Base-by-base conservation (phyloP, 345 rosid species). In the Luvunga scandens region DNA sequence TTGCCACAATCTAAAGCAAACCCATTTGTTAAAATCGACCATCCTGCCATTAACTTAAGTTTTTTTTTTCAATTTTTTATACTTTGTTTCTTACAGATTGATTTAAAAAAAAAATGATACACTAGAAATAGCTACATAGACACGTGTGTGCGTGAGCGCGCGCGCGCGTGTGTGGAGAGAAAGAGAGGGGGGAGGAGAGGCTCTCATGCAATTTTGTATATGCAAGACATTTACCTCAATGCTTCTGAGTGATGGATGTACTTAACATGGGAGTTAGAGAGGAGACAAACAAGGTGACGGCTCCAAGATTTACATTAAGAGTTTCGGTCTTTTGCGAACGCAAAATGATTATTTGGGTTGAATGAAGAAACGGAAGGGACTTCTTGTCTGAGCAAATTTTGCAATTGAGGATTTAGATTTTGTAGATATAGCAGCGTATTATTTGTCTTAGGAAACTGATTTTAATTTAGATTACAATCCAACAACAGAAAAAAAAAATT, bases 1-100 rank as follows among this genome's bases (percentile, higher is more conserved):
- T 72, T 73, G 24, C 36, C 75, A 82, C 79, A 48, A 72, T 81
- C 88, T 53, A 81, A 73, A 75, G 57, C 78, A 81, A 84, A 71
- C 84, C 85, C 87, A 79, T 79, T 74, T 77, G 56, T 75, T 30
- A 85, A 78, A 80, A 62, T 80, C 55, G 88, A 85, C 88, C 90
- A 89, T 79, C 92, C 83, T 78, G 87, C 92, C 93, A 91, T 90
- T 77, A 83, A 78, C 73, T 63, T 73, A 2, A 5, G 36, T 22
- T 57, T 42, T 42, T 59, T 42, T 53, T 63, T 53, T 7, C 5
- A 22, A 16, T 50, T 53, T 53, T 53, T 6, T 30, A 38, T 45
- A 14, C 4, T 34, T 33, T 10, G 21, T 4, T 36, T 75, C 16
- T 39, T 71, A 72, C 74, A 60, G 53, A 21, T 21, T 68, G 48